These are phyloP conservation scores for Paradendryphiella salina DNA, from an alignment of 2,329 filamentous ascomycete genomes.

Conservation along the genomic window DNA sequence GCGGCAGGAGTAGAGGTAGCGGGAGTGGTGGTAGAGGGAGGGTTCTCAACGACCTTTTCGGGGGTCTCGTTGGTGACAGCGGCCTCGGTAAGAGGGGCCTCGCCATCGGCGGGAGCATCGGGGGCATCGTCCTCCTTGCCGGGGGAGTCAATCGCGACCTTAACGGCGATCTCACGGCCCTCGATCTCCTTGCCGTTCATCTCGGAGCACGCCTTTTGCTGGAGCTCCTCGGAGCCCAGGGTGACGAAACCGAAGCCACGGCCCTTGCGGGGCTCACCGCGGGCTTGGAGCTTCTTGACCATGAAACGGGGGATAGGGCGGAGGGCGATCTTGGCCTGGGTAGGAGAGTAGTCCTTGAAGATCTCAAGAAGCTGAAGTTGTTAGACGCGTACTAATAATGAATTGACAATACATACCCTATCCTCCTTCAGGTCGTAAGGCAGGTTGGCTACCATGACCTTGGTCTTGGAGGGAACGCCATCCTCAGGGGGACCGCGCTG, in stretches of 20 bases:
- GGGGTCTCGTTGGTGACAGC: conserved; percentile 25
- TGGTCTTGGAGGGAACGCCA: conserved; percentile 97
- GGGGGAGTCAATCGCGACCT: conserved; percentile 99
- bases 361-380: conserved; percentile 85
- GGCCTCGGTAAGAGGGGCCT: conserved; percentile 40
- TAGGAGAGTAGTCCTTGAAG: conserved; percentile 88
- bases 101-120: conserved; percentile 49
- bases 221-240: conserved; percentile 89
- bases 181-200: conserved; percentile 99
- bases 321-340: conserved; percentile 96
- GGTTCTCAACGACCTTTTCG: conserved; percentile 28
- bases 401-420: conserved; percentile 64
- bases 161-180: conserved; percentile 98
- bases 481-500: conserved; percentile 96
- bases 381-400: conserved; percentile 12
- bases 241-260: conserved; percentile 99
- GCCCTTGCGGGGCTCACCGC: conserved; percentile 97
- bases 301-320: conserved; percentile 99
- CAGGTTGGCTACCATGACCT: conserved; percentile 99
- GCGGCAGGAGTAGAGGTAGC: conserved; percentile 38
- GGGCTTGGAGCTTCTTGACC: conserved; percentile 99
- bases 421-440: conserved; percentile 98
- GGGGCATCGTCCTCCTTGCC: conserved; percentile 90
- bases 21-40: conserved; percentile 33
- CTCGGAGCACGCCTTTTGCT: conserved; percentile 94